A percentile compares a stretch with the other conserved stretches of the same genome.
These are phyloP conservation scores for Plasmodium reichenowi DNA, from an alignment of 169 alveolate species.

Conservation along the genomic window DNA sequence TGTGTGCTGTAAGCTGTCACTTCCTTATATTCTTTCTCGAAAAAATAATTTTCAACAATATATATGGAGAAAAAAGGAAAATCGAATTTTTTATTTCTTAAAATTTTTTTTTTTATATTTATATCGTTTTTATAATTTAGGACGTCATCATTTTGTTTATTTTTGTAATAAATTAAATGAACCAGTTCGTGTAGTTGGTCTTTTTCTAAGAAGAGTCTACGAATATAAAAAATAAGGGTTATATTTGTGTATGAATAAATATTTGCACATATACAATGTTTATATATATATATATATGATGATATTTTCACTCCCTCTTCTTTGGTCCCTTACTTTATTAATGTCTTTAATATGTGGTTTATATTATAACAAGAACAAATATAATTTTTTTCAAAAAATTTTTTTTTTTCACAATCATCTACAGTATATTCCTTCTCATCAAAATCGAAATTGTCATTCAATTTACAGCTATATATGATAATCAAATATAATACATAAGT, in stretches of 20 bases:
- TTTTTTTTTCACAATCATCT: slow-evolving; percentile 48
- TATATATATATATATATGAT: neutral
- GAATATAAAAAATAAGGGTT: neutral
- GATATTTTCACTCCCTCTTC: neutral
- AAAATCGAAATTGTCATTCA: slow-evolving; percentile 41
- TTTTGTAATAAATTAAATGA: slow-evolving; percentile 55
- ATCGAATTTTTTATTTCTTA: slow-evolving; percentile 40
- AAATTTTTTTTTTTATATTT: slow-evolving; percentile 56
- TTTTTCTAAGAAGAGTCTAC: slow-evolving; percentile 25
- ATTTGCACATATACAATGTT: neutral
- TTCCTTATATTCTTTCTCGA: slow-evolving; percentile 32
- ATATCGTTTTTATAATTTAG: slow-evolving; percentile 10
- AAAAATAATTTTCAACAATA: slow-evolving; percentile 62
- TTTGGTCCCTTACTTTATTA: slow-evolving; percentile 21
- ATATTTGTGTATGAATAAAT: neutral
- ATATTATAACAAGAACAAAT: slow-evolving; percentile 56
- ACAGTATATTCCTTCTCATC: slow-evolving; percentile 33
- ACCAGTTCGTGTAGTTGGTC: slow-evolving; percentile 35
- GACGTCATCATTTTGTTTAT: slow-evolving; percentile 7
- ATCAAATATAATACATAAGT: too few species aligned
- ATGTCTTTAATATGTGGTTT: slow-evolving; percentile 67
- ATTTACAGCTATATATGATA: slow-evolving; percentile 40
- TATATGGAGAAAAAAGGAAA: slow-evolving; percentile 34
- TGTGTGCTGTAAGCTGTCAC: slow-evolving; percentile 41
- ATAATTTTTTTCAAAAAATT: slow-evolving; percentile 64